phyloP scores from a whole-genome alignment of 75 land plant species.

The Picea glauca region DNA sequence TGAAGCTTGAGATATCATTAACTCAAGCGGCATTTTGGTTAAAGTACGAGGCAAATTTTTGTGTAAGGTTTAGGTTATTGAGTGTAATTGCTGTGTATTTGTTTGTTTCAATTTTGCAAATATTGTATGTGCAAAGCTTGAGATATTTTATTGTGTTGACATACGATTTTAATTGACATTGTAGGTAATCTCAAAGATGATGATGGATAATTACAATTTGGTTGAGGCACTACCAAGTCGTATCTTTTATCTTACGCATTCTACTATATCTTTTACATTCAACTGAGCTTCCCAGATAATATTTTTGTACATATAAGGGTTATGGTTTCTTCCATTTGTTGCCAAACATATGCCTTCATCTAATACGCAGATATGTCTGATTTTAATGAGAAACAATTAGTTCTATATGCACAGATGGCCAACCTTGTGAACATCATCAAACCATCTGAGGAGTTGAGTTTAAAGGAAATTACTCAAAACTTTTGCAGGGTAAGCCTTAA shows the following conservation, averaged over 20 bases:
- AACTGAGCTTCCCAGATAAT: not conserved
- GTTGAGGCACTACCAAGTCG: constrained; percentile 77
- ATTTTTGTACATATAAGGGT: not conserved
- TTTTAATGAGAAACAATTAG: constrained; percentile 64
- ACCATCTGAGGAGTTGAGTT: constrained; percentile 39
- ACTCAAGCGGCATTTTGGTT: too few relatives aligned
- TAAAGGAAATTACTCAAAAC: constrained; percentile 73
- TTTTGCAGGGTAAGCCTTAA: constrained; percentile 68
- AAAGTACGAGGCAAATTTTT: not conserved
- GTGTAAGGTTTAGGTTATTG: not conserved
- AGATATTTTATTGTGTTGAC: not conserved
- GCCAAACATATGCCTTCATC: not conserved
- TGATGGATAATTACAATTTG: constrained; percentile 53
- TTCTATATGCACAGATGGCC: constrained; percentile 96
- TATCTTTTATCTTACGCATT: constrained; percentile 48
- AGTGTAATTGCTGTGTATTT: not conserved
- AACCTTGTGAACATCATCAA: constrained; percentile 68
- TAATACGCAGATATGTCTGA: constrained; percentile 60
- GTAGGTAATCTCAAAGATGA: constrained; percentile 47
- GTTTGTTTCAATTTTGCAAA: not conserved
- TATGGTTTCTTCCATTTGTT: constrained; percentile 6
- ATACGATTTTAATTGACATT: not conserved
- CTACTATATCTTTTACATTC: not conserved
- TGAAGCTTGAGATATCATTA: too few relatives aligned
- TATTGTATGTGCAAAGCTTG: not conserved